Conservation (phyloP, 768 basidiomycete genomes). For the Mrakia gelida region DNA sequence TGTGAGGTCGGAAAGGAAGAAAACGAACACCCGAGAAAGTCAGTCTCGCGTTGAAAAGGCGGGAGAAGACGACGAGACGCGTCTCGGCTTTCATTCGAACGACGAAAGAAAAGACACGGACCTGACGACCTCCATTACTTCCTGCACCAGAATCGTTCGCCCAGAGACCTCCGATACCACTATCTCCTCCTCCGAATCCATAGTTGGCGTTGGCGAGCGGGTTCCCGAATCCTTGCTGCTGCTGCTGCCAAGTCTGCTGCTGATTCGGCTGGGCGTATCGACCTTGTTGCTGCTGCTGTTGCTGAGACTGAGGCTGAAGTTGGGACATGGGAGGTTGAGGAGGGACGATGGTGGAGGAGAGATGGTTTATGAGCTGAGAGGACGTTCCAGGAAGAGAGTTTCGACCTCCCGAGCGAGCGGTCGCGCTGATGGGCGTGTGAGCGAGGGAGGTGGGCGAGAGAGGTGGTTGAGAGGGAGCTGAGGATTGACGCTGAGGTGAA, state of each 20-base stretch:
- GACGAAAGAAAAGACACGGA: not conserved
- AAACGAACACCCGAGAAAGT: not conserved
- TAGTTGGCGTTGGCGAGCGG: not conserved
- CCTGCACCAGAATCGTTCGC: not conserved
- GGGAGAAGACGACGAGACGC: no score
- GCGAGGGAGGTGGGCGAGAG: not conserved
- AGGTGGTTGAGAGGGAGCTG: not conserved
- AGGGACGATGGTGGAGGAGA: not conserved
- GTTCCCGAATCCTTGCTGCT: not conserved
- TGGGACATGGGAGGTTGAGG: slow-evolving; percentile 19
- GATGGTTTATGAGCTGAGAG: not conserved
- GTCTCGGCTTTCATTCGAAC: not conserved
- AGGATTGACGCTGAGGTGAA: not conserved
- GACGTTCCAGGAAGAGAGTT: not conserved
- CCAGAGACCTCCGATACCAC: not conserved
- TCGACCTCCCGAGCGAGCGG: not conserved
- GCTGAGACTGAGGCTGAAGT: not conserved
- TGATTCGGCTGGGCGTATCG: not conserved
- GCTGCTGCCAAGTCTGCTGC: slow-evolving; percentile 15
- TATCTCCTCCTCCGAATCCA: not conserved
- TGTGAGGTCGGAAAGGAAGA: not conserved
- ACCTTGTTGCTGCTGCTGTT: not conserved
- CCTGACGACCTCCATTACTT: not conserved
- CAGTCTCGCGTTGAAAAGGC: not conserved
- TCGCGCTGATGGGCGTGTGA: not conserved